These are phyloP conservation scores for Blakeslea trispora DNA, from an alignment of 371 early-diverging fungal species.

Conservation along the genomic window DNA sequence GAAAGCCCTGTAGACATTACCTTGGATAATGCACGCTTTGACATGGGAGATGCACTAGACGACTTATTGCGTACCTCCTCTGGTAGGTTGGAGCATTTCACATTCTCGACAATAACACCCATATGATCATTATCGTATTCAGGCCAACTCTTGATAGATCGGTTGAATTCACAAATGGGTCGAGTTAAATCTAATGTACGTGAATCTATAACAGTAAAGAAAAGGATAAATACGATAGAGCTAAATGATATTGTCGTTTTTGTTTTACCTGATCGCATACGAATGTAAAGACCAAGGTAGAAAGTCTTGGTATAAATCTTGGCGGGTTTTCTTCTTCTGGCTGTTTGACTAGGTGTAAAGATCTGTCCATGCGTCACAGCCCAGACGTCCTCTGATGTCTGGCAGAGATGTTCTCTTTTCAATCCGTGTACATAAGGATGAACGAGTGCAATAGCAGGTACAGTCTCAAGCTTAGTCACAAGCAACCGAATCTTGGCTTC, in stretches of 20 bases:
- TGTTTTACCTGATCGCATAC: conserved; percentile 42
- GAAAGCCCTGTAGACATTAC: no score
- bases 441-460: conserved; percentile 70
- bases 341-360: background rate
- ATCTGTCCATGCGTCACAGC: conserved; percentile 16
- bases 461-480: conserved; percentile 77
- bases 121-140: conserved; percentile 63
- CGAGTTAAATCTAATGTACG: conserved; percentile 66
- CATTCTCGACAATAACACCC: conserved; percentile 49
- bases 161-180: conserved; percentile 74
- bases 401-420: conserved; percentile 57
- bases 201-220: conserved; percentile 20
- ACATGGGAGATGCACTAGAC: background rate
- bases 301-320: conserved; percentile 71
- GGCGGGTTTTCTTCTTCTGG: background rate
- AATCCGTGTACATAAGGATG: conserved; percentile 90
- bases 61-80: conserved; percentile 1
- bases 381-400: conserved; percentile 56
- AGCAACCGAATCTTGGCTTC: conserved; percentile 92
- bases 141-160: conserved; percentile 72
- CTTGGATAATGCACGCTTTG: conserved; percentile 13
- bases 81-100: conserved; percentile 6
- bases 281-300: conserved; percentile 80
- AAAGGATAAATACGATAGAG: background rate
- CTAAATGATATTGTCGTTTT: background rate